Conservation (phyloP, 768 basidiomycete genomes). For the Tephrocybe sp. region DNA sequence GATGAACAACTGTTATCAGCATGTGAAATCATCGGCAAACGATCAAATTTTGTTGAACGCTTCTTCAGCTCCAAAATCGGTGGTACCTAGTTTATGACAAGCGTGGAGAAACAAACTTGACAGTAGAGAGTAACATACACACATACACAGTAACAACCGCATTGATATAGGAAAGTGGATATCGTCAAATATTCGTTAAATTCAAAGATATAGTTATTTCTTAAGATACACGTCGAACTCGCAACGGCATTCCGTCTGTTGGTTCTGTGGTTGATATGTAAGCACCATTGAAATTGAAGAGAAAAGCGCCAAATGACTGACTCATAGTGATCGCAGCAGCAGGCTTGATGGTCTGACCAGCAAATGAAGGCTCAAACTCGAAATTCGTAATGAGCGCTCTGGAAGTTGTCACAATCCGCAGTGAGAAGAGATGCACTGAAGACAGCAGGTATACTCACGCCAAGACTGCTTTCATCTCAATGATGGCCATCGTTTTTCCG, state of each 20-base stretch:
- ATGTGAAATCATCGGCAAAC: constrained; percentile 5
- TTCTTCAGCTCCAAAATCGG: not conserved
- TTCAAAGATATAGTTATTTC: not conserved
- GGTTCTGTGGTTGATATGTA: constrained; percentile 8
- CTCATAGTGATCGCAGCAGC: constrained; percentile 50
- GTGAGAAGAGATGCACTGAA: constrained; percentile 24
- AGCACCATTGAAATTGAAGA: not conserved
- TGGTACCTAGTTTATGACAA: not conserved
- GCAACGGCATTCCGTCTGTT: constrained; percentile 17
- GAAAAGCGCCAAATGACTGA: constrained; percentile 21
- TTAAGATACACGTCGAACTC: constrained; percentile 9
- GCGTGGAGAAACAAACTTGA: not conserved
- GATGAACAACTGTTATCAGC: not conserved
- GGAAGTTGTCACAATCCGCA: not conserved
- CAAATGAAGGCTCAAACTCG: constrained; percentile 41
- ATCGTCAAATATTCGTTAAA: too few species aligned
- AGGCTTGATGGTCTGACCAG: constrained; percentile 39
- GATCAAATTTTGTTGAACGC: not conserved
- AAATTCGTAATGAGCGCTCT: constrained; percentile 35
- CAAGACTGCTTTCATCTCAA: constrained; percentile 43
- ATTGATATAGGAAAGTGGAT: not conserved
- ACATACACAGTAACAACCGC: not conserved
- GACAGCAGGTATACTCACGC: constrained; percentile 21
- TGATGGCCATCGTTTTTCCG: constrained; percentile 43
- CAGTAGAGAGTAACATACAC: not conserved